A percentile compares a stretch with the other conserved stretches of the same genome.
phyloP scores from a whole-genome alignment of 78 protist species.

The Pelomyxa schiedti region DNA sequence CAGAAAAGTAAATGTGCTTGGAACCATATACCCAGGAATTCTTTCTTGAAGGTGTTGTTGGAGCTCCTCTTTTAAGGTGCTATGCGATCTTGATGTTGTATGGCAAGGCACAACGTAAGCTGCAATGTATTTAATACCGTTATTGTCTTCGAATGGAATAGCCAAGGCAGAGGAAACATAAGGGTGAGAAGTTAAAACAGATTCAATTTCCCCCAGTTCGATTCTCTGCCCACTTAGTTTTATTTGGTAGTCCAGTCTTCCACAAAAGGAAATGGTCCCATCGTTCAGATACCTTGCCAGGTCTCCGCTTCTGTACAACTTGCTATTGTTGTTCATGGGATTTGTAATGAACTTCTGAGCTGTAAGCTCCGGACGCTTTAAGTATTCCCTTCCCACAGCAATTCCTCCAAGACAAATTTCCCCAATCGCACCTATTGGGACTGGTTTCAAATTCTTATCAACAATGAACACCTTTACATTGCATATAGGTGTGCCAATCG shows the following conservation, averaged over 20 bases:
- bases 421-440: conserved; percentile 37
- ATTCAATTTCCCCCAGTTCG: conserved; percentile 17
- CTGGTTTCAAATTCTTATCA: conserved; percentile 1
- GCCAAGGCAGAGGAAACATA: not conserved
- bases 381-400: conserved; percentile 25
- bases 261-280: conserved; percentile 13
- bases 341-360: conserved; percentile 1
- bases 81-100: too few relatives aligned
- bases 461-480: not conserved
- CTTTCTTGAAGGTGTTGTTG: conserved; percentile 7
- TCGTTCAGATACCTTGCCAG: not conserved
- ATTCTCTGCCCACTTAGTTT: not conserved
- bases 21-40: conserved; percentile 31
- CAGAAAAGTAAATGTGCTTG: not conserved
- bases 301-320: conserved; percentile 34
- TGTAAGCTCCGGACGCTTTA: conserved; percentile 11
- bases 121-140: not conserved
- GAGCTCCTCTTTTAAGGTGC: not conserved
- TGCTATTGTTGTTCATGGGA: not conserved
- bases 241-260: conserved; percentile 14
- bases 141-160: not conserved
- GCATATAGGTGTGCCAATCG: not conserved
- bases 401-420: conserved; percentile 37
- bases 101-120: not conserved
- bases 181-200: not conserved